phyloP scores from a whole-genome alignment of 805 yeast species.

The Jamesozyma lodderae region DNA sequence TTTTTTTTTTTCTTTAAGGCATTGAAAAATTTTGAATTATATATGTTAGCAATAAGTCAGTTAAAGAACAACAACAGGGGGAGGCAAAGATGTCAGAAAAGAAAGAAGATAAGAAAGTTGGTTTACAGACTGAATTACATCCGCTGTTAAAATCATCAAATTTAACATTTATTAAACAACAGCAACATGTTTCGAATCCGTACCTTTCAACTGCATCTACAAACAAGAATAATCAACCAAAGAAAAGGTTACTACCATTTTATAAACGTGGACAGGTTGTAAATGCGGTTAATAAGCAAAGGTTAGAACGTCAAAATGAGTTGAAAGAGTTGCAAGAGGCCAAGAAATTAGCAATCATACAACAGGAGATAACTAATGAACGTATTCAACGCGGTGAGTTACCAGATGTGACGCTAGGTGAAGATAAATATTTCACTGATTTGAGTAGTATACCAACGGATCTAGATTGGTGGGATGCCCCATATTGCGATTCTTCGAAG shows the following conservation, averaged over 20 bases:
- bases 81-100: not conserved
- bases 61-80: not conserved
- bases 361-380: constrained; percentile 18
- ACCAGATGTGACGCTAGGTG: constrained; percentile 48
- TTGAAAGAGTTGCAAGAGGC: constrained; percentile 30
- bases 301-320: constrained; percentile 10
- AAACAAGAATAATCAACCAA: constrained; percentile 4
- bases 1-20: too few species aligned
- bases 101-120: constrained; percentile 7
- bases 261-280: constrained; percentile 47
- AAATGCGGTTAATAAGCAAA: constrained; percentile 8
- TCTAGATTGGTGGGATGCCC: constrained; percentile 87
- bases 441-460: constrained; percentile 41
- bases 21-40: too few species aligned
- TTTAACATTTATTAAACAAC: constrained; percentile 20
- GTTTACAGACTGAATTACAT: constrained; percentile 26
- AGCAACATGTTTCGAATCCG: constrained; percentile 22
- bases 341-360: constrained; percentile 4
- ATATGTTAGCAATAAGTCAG: not conserved
- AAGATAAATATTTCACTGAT: constrained; percentile 39
- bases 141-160: constrained; percentile 24
- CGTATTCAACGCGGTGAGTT: constrained; percentile 34
- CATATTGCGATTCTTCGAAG: constrained; percentile 35
- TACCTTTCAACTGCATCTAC: constrained; percentile 16
- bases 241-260: constrained; percentile 28